Evolutionary conservation across 352 stramenopile genomes (phyloP).

Genomic region (Phytopythium kandeliae): DNA sequence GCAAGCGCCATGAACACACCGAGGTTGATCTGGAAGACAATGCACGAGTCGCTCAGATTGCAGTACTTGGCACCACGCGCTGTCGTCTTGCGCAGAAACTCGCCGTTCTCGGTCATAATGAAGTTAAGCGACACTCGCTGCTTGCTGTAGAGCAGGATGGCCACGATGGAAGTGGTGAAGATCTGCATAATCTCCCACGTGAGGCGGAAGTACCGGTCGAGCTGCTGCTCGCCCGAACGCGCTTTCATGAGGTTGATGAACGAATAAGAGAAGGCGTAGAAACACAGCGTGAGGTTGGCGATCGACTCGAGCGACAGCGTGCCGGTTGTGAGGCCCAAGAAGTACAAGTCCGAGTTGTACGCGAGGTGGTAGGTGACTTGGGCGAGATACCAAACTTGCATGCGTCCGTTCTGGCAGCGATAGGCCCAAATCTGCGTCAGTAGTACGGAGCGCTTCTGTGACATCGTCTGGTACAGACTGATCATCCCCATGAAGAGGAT

Average conservation of each 20-base stretch:
- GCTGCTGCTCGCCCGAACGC: constrained; percentile 8
- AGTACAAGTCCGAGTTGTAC: constrained; percentile 9
- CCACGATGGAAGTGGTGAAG: constrained; percentile 2
- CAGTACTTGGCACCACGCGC: constrained; percentile 10
- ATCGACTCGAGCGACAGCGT: constrained; percentile 14
- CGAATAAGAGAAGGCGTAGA: constrained; percentile 18
- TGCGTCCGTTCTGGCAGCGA: constrained; percentile 5
- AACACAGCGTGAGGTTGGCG: constrained; percentile 11
- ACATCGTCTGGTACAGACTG: constrained; percentile 7
- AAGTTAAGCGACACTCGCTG: constrained; percentile 5
- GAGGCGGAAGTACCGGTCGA: constrained; percentile 6
- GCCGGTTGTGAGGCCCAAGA: constrained; percentile 13
- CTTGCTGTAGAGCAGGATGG: background rate
- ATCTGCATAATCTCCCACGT: constrained; percentile 12
- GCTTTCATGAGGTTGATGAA: constrained; percentile 17
- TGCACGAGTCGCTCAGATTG: constrained; percentile 1
- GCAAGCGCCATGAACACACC: constrained; percentile 15
- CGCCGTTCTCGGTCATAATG: constrained; percentile 11
- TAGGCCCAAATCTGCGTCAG: constrained; percentile 9
- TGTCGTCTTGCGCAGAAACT: constrained; percentile 14
- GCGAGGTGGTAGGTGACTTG: constrained; percentile 7
- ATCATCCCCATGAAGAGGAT: constrained; percentile 6
- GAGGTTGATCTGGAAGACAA: constrained; percentile 11
- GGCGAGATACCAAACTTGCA: constrained; percentile 7
- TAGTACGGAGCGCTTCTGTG: constrained; percentile 2